Conservation (phyloP, 345 rosid species). For the Moricandia moricandioides region DNA sequence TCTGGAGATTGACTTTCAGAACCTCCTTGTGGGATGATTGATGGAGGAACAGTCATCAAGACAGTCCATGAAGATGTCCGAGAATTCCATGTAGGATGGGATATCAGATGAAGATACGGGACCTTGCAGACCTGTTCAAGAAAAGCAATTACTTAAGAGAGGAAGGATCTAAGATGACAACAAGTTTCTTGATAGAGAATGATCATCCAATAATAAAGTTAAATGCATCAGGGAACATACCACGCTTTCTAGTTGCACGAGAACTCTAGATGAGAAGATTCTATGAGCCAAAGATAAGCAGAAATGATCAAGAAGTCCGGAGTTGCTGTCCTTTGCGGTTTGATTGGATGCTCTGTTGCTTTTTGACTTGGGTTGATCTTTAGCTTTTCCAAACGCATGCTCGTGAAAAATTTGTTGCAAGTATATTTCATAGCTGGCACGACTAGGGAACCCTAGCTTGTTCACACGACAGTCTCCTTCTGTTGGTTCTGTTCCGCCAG, state of each 20-base stretch:
- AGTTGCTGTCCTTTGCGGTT: slow-evolving; percentile 48
- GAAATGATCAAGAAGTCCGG: slow-evolving; percentile 81
- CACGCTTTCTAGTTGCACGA: slow-evolving; percentile 71
- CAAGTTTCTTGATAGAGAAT: neutral
- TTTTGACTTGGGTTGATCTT: slow-evolving; percentile 45
- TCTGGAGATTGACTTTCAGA: slow-evolving; percentile 41
- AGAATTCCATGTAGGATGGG: slow-evolving; percentile 95
- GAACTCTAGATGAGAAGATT: slow-evolving; percentile 73
- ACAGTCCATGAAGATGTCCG: slow-evolving; percentile 92
- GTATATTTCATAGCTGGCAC: slow-evolving; percentile 69
- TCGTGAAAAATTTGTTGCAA: slow-evolving; percentile 80
- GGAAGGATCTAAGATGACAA: neutral
- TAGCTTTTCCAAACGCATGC: slow-evolving; percentile 51
- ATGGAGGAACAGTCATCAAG: slow-evolving; percentile 71
- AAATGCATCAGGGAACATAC: slow-evolving; percentile 39
- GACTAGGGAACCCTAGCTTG: slow-evolving; percentile 51
- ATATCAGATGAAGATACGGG: slow-evolving; percentile 78
- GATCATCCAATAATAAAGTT: slow-evolving; percentile 17
- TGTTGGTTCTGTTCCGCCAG: slow-evolving; percentile 24
- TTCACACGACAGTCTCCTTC: slow-evolving; percentile 38
- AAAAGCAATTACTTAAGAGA: neutral
- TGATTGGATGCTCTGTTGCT: slow-evolving; percentile 46
- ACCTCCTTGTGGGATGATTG: slow-evolving; percentile 53
- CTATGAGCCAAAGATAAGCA: slow-evolving; percentile 85
- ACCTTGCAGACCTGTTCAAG: slow-evolving; percentile 64